Percentiles rank a stretch among this genome's conserved stretches.
These are phyloP conservation scores for Colletotrichum sp. DNA, from an alignment of 2,329 filamentous ascomycete genomes.

Conservation along the genomic window DNA sequence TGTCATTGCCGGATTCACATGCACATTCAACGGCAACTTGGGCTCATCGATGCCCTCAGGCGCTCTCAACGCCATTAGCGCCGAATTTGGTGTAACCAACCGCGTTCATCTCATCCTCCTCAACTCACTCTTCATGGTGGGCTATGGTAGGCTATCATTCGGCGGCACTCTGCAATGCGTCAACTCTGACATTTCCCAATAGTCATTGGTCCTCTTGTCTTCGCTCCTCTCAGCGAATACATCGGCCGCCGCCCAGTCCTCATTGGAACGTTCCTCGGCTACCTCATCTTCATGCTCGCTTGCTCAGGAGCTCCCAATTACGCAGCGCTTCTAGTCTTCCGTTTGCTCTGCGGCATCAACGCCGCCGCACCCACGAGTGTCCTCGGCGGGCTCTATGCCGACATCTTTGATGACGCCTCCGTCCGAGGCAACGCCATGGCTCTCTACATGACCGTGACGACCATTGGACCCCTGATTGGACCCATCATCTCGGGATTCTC, in stretches of 20 bases:
- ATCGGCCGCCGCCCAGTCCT: slow-evolving; percentile 37
- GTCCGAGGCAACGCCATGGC: slow-evolving; percentile 36
- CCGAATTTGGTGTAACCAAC: slow-evolving; percentile 30
- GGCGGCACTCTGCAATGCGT: not conserved
- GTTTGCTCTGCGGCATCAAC: slow-evolving; percentile 37
- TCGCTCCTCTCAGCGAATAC: slow-evolving; percentile 39
- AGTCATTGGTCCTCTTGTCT: slow-evolving; percentile 37
- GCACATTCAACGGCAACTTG: slow-evolving; percentile 41
- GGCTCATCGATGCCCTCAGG: slow-evolving; percentile 41
- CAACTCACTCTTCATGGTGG: slow-evolving; percentile 41
- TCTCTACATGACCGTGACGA: slow-evolving; percentile 39
- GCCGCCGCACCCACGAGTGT: slow-evolving; percentile 39
- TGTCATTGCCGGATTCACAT: slow-evolving; percentile 38
- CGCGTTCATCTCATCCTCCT: slow-evolving; percentile 34
- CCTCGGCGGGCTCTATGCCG: slow-evolving; percentile 36
- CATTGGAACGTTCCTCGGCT: slow-evolving; percentile 36
- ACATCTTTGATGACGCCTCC: slow-evolving; percentile 36
- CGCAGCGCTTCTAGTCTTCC: slow-evolving; percentile 45
- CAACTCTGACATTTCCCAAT: not conserved
- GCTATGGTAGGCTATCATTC: slow-evolving; percentile 23
- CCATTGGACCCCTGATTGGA: slow-evolving; percentile 45
- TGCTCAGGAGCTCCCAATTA: slow-evolving; percentile 48
- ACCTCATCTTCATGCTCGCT: slow-evolving; percentile 36
- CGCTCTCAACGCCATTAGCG: slow-evolving; percentile 37
- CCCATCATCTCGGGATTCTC: slow-evolving; percentile 58